Evolutionary conservation across 345 rosid species (phyloP).

Genomic region (Schrenkiella parvula): DNA sequence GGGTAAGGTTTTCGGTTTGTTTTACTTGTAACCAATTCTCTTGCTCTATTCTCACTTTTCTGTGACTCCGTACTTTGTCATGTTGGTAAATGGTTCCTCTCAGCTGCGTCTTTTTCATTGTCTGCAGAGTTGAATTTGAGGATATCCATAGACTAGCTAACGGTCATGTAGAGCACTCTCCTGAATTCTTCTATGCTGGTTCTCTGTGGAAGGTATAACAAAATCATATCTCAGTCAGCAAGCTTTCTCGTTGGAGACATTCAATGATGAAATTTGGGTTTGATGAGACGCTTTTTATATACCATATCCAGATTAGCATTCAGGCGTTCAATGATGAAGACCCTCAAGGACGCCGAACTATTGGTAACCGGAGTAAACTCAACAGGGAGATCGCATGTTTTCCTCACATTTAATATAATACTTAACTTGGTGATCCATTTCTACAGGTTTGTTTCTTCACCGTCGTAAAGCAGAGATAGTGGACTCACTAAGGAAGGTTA

Average conservation of each 20-base stretch:
- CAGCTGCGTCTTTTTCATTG: neutral
- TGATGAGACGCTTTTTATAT: slow-evolving; percentile 6
- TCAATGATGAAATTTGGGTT: slow-evolving; percentile 1
- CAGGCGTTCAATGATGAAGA: slow-evolving; percentile 96
- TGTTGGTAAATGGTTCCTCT: slow-evolving; percentile 15
- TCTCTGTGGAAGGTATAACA: slow-evolving; percentile 93
- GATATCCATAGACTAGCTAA: slow-evolving; percentile 88
- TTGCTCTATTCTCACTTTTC: neutral
- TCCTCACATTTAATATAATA: neutral
- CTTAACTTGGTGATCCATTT: neutral
- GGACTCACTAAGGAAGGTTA: slow-evolving; percentile 74
- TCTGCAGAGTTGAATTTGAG: slow-evolving; percentile 74
- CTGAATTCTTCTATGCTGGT: slow-evolving; percentile 90
- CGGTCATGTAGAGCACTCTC: slow-evolving; percentile 97
- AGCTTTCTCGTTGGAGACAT: neutral
- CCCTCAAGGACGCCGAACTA: slow-evolving; percentile 95
- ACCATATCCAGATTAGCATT: slow-evolving; percentile 66
- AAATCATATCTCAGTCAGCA: neutral
- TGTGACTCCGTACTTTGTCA: slow-evolving; percentile 7
- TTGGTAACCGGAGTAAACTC: slow-evolving; percentile 46
- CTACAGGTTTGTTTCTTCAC: slow-evolving; percentile 89
- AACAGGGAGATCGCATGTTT: neutral
- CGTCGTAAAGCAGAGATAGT: slow-evolving; percentile 82
- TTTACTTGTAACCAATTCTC: neutral
- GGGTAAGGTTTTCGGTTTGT: slow-evolving; percentile 52